Conservation (phyloP, 176 grass and related monocot species). For the Secale cereale region DNA sequence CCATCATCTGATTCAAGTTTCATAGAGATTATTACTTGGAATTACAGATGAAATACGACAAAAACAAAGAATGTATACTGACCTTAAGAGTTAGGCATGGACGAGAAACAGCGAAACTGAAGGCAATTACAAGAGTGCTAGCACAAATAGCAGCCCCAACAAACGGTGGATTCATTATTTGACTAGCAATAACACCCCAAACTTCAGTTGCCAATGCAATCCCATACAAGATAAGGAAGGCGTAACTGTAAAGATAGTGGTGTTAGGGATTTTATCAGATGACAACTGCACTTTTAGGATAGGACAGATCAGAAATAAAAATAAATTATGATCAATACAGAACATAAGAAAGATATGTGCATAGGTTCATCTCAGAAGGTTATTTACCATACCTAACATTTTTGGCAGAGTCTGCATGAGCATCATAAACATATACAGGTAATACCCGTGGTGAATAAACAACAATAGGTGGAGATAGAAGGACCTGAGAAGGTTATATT, state of each 20-base stretch:
- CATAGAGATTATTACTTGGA: conserved; percentile 5
- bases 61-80: conserved; percentile 32
- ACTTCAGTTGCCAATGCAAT: conserved; percentile 91
- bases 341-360: conserved; percentile 8
- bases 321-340: background rate
- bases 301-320: conserved; percentile 26
- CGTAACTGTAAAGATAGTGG: conserved; percentile 60
- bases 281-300: conserved; percentile 16
- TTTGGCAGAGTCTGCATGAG: conserved; percentile 99
- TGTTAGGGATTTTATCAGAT: conserved; percentile 27
- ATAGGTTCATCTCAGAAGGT: conserved; percentile 14
- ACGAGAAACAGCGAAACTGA: conserved; percentile 95
- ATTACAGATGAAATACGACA: conserved; percentile 15
- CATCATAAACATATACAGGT: conserved; percentile 98
- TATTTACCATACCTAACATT: conserved; percentile 78
- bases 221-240: conserved; percentile 89
- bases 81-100: conserved; percentile 91
- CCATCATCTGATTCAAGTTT: conserved; percentile 81
- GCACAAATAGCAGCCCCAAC: conserved; percentile 85
- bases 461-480: conserved; percentile 95
- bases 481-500: conserved; percentile 59
- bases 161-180: conserved; percentile 88
- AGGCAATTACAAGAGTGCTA: conserved; percentile 88
- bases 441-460: conserved; percentile 97
- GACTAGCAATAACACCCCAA: conserved; percentile 96